Percentiles rank a stretch among this genome's conserved stretches.
Evolutionary conservation across 805 yeast species (phyloP).

Genomic region (Pichia nakasei): DNA sequence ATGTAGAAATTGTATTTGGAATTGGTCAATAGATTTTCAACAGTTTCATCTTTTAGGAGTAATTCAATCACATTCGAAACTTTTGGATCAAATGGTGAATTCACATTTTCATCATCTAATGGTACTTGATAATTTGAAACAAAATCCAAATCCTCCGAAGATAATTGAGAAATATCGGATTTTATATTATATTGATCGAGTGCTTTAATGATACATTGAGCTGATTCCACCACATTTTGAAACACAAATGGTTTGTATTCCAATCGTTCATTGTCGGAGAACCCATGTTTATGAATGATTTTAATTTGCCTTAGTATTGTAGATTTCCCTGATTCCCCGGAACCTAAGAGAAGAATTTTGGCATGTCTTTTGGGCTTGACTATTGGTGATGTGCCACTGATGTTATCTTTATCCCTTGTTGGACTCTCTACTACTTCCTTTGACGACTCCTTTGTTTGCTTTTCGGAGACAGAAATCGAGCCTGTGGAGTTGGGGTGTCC

Average conservation of each 20-base stretch:
- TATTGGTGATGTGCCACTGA: neutral
- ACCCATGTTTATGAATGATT: constrained; percentile 66
- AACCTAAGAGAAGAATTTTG: constrained; percentile 72
- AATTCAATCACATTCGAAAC: constrained; percentile 40
- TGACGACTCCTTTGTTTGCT: too few species aligned
- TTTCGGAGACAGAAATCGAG: too few species aligned
- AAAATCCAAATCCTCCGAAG: constrained; percentile 32
- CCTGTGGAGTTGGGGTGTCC: neutral
- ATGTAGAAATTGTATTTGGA: constrained; percentile 68
- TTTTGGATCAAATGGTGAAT: constrained; percentile 37
- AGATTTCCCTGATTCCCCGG: constrained; percentile 83
- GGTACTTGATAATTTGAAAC: constrained; percentile 40
- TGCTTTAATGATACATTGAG: constrained; percentile 62
- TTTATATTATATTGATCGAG: constrained; percentile 42
- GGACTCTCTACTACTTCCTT: neutral
- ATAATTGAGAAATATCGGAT: constrained; percentile 25
- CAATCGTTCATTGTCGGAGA: constrained; percentile 56
- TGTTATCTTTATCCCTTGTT: neutral
- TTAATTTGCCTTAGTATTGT: constrained; percentile 79
- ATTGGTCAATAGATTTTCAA: constrained; percentile 45
- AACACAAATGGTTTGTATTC: constrained; percentile 75
- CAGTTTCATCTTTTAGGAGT: constrained; percentile 51
- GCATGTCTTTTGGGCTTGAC: constrained; percentile 34
- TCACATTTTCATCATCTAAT: constrained; percentile 41
- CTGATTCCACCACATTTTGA: constrained; percentile 69